These are phyloP conservation scores for Penicillium sp. DNA, from an alignment of 2,329 filamentous ascomycete species.

Conservation along the genomic window DNA sequence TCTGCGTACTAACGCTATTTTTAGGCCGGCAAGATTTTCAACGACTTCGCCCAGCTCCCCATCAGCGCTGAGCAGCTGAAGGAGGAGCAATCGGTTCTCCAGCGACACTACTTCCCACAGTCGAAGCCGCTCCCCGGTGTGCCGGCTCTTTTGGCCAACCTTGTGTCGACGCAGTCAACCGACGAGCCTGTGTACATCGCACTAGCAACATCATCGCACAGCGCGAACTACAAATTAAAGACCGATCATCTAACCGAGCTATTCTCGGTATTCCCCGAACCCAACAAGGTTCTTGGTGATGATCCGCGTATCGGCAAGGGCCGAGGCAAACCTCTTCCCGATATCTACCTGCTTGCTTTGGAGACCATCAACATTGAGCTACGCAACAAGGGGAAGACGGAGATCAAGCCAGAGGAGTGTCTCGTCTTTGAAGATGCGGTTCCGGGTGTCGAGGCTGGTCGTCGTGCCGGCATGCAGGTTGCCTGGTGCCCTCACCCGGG, in stretches of 20 bases:
- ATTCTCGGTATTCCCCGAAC: slow-evolving; percentile 53
- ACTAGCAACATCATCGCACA: slow-evolving; percentile 71
- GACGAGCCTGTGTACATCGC: slow-evolving; percentile 61
- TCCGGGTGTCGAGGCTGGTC: slow-evolving; percentile 79
- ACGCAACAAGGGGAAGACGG: slow-evolving; percentile 45
- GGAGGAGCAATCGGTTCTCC: slow-evolving; percentile 52
- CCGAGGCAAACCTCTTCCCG: slow-evolving; percentile 84
- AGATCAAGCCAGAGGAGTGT: slow-evolving; percentile 73
- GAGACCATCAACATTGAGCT: slow-evolving; percentile 72
- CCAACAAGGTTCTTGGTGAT: slow-evolving; percentile 75
- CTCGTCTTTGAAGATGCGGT: slow-evolving; percentile 95
- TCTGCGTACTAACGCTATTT: slow-evolving; percentile 1
- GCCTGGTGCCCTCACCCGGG: slow-evolving; percentile 83
- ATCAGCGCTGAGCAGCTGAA: slow-evolving; percentile 62
- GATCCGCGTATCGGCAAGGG: slow-evolving; percentile 67
- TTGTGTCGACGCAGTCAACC: slow-evolving; percentile 28
- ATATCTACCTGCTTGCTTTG: slow-evolving; percentile 85
- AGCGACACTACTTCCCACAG: slow-evolving; percentile 62
- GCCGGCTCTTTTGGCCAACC: slow-evolving; percentile 51
- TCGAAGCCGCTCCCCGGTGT: slow-evolving; percentile 75
- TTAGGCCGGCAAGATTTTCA: slow-evolving; percentile 55
- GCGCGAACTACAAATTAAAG: slow-evolving; percentile 67
- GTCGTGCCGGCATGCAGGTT: slow-evolving; percentile 87
- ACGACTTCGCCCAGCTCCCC: slow-evolving; percentile 77
- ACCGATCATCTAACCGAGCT: slow-evolving; percentile 48